These are phyloP conservation scores for Spatholobus suberectus DNA, from an alignment of 306 rosid species.

Conservation along the genomic window DNA sequence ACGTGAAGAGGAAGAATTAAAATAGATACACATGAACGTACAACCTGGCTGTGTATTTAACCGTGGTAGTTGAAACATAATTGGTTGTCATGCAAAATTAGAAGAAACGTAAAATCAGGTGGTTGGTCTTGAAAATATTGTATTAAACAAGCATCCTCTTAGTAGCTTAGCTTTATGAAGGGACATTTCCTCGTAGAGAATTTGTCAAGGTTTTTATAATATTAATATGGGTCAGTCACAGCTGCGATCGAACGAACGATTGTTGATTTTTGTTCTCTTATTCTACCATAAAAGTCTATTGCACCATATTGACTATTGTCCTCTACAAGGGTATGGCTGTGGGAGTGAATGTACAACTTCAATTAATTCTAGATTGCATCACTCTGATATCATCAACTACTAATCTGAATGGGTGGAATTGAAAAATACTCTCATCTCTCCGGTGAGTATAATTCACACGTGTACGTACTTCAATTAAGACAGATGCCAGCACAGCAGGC, in stretches of 20 bases:
- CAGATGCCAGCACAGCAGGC: neutral
- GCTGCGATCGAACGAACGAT: neutral
- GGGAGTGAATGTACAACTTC: neutral
- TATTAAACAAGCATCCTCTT: neutral
- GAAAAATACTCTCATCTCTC: neutral
- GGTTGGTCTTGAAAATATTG: neutral
- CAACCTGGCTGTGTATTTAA: conserved; percentile 10
- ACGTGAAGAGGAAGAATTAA: neutral
- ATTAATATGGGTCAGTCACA: neutral
- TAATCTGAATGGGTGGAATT: neutral
- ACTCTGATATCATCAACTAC: conserved; percentile 6
- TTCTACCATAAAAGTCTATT: conserved; percentile 3
- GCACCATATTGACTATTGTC: neutral
- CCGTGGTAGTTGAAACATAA: neutral
- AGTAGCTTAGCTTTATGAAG: neutral
- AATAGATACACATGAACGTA: conserved; percentile 9
- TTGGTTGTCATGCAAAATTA: conserved; percentile 1
- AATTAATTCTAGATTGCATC: neutral
- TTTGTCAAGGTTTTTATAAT: neutral
- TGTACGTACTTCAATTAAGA: neutral
- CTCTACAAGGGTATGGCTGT: neutral
- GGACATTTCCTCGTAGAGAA: neutral
- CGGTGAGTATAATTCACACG: neutral
- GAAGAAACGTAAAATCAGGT: conserved; percentile 19
- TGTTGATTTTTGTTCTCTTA: neutral